Conservation (phyloP, 768 basidiomycete species). For the Pholiota molesta region DNA sequence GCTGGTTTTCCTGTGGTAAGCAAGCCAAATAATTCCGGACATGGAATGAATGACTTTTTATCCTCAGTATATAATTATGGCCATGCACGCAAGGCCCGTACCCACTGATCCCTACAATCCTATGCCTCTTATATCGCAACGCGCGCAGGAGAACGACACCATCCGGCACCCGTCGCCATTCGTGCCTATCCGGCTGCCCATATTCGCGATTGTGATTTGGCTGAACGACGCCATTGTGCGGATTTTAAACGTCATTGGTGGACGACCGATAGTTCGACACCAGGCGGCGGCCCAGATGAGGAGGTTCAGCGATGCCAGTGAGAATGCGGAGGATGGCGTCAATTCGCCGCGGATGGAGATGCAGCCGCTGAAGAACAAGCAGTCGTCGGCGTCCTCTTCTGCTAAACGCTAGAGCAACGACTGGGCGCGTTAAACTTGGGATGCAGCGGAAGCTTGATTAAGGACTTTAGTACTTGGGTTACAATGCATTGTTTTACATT, state of each 20-base stretch:
- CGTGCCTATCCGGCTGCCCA: slow-evolving; percentile 77
- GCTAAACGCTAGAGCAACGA: slow-evolving; percentile 20
- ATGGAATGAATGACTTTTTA: neutral
- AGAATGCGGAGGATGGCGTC: slow-evolving; percentile 63
- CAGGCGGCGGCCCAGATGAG: slow-evolving; percentile 25
- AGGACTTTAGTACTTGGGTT: neutral
- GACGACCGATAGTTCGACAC: slow-evolving; percentile 24
- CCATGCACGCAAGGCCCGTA: slow-evolving; percentile 74
- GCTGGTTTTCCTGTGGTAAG: slow-evolving; percentile 74
- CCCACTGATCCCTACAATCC: slow-evolving; percentile 81
- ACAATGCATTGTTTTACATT: slow-evolving; percentile 2
- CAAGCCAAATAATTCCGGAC: slow-evolving; percentile 8
- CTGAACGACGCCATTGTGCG: slow-evolving; percentile 73
- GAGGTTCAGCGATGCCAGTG: slow-evolving; percentile 51
- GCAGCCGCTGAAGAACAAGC: slow-evolving; percentile 24
- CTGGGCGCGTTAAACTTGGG: slow-evolving; percentile 40
- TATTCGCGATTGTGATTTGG: slow-evolving; percentile 75
- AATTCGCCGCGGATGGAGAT: slow-evolving; percentile 25
- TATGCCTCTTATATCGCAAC: slow-evolving; percentile 24
- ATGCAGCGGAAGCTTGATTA: slow-evolving; percentile 50
- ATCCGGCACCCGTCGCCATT: slow-evolving; percentile 74
- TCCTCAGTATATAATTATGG: slow-evolving; percentile 81
- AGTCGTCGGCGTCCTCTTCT: slow-evolving; percentile 8
- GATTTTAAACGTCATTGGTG: slow-evolving; percentile 58
- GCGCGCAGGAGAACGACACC: slow-evolving; percentile 20